Evolutionary conservation across 371 early-diverging fungal genomes (phyloP), one percentile per base, ranked within the genome.

Genomic region (Mucor circinelloides): DNA sequence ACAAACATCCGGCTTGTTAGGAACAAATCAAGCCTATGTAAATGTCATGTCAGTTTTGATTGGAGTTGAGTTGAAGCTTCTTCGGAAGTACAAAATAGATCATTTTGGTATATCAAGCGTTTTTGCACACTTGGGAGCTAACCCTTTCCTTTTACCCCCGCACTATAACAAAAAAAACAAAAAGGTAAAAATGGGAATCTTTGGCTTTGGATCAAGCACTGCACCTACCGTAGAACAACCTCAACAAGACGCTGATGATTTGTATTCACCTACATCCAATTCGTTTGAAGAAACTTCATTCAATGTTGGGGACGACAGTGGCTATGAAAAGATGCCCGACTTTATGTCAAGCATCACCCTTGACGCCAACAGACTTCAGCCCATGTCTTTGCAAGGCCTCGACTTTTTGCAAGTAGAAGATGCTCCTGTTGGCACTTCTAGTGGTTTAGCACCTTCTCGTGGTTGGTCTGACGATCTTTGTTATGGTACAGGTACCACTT

Each of bases 401-500:
- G 85, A 88, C 67, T 84, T 88, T 66, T 76, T 86, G 63, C 85
- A 86, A 65, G 71, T 88, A 12, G 87, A 89, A 44, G 87, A 83
- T 40, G 66, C 63, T 27, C 36, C 63, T 17, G 46, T 64, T 28
- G 72, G 48, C 17, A 74, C 74, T 44, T 76, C 67, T 42, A 69
- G 70, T 40, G 23, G 75, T 21, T 73, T 88, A 60, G 68, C 94
- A 52, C 94, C 94, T 52, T 89, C 90, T 70, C 86, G 95, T 67
- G 87, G 92, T 32, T 90, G 90, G 87, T 83, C 90, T 48, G 95
- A 94, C 63, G 94, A 94, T 81, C 81, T 94, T 34, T 93, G 94
- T 83, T 94, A 94, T 75, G 95, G 95, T 56, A 91, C 94, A 6
- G 95, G 95, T 21, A 87, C 92, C 7, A 85, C 87, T 66, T 94